phyloP scores from a whole-genome alignment of 106 monocot genomes.

The Amphibolis antarctica region DNA sequence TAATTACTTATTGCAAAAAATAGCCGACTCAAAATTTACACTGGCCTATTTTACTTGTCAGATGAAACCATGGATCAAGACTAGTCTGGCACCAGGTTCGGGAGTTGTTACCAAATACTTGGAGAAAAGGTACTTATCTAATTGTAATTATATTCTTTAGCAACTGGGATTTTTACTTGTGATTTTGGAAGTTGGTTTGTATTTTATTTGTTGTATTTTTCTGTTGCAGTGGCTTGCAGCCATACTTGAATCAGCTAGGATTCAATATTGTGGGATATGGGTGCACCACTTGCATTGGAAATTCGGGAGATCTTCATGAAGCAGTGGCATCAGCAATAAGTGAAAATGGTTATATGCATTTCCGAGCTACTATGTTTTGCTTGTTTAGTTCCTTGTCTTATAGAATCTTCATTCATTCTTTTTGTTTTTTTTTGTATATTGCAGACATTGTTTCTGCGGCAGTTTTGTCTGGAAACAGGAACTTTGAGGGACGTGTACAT shows the following conservation, averaged over 20 bases:
- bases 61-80: slow-evolving; percentile 97
- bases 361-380: neutral
- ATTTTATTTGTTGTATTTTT: neutral
- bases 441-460: slow-evolving; percentile 86
- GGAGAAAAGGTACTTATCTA: slow-evolving; percentile 46
- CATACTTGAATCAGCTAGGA: slow-evolving; percentile 83
- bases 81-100: slow-evolving; percentile 90
- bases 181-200: neutral
- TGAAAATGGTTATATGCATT: slow-evolving; percentile 55
- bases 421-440: slow-evolving; percentile 7
- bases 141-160: too few relatives aligned
- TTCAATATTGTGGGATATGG: slow-evolving; percentile 94
- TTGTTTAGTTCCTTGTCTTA: neutral
- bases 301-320: slow-evolving; percentile 93
- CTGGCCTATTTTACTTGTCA: slow-evolving; percentile 11
- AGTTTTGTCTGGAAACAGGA: slow-evolving; percentile 86
- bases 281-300: slow-evolving; percentile 97
- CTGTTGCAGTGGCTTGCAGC: slow-evolving; percentile 69
- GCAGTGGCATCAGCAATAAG: slow-evolving; percentile 68
- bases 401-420: neutral
- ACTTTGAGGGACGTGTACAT: slow-evolving; percentile 91
- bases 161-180: neutral
- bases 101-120: slow-evolving; percentile 82
- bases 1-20: neutral
- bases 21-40: neutral